A percentile compares a stretch with the other conserved stretches of the same genome.
Evolutionary conservation across 495 filamentous ascomycete genomes (phyloP).

Genomic region (Aspergillus leporis): DNA sequence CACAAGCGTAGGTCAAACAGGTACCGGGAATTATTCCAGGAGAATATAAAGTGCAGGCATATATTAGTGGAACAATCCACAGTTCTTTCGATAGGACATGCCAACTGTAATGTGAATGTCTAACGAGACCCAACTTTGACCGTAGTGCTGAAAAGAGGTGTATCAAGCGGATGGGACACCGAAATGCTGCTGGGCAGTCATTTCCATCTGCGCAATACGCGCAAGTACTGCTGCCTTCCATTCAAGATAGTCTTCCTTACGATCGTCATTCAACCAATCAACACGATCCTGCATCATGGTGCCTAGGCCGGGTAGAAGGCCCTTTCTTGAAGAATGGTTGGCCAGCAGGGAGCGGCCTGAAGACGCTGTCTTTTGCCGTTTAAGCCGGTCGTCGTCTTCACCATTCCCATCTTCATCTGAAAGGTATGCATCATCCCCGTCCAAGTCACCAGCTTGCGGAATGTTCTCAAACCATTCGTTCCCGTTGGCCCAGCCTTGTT

Average conservation of each 20-base stretch:
- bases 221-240: conserved; percentile 73
- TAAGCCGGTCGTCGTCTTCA: conserved; percentile 34
- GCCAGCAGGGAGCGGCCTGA: conserved; percentile 11
- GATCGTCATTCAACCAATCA: conserved; percentile 75
- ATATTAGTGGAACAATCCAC: neutral
- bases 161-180: neutral
- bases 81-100: neutral
- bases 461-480: conserved; percentile 69
- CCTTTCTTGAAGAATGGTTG: conserved; percentile 25
- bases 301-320: conserved; percentile 59
- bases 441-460: conserved; percentile 37
- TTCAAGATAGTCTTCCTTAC: conserved; percentile 61
- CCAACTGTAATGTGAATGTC: neutral
- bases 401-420: conserved; percentile 38
- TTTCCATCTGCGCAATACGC: conserved; percentile 29
- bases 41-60: neutral
- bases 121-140: neutral
- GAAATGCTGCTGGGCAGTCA: conserved; percentile 7
- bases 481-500: conserved; percentile 59
- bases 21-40: neutral
- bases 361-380: conserved; percentile 13
- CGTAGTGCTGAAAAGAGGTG: neutral
- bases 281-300: conserved; percentile 85
- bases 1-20: too few species aligned
- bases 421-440: conserved; percentile 39